Percentiles rank a stretch among this genome's conserved stretches.
phyloP scores from a whole-genome alignment of 2,329 filamentous ascomycete species.

The Colletotrichum sp. region DNA sequence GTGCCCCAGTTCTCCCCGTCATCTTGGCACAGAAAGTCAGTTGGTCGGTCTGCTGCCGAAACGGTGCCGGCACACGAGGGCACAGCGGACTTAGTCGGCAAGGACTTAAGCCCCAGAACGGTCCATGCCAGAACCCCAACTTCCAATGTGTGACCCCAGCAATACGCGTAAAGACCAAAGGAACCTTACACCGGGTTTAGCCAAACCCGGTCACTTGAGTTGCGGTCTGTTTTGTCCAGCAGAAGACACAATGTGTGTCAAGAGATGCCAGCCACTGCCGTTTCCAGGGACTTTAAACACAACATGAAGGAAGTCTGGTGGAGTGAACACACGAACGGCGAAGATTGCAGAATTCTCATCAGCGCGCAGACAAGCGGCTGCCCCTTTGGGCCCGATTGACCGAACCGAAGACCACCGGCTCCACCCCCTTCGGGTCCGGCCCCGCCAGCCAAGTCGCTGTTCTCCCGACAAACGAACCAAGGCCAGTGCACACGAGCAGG shows the following conservation, averaged over 20 bases:
- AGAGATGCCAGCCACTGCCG: neutral
- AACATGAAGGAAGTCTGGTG: neutral
- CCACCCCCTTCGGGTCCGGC: slow-evolving; percentile 9
- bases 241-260: neutral
- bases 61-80: neutral
- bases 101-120: slow-evolving; percentile 14
- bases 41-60: neutral
- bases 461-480: neutral
- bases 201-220: neutral
- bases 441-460: neutral
- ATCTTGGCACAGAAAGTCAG: neutral
- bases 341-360: neutral
- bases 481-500: neutral
- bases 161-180: neutral
- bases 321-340: neutral
- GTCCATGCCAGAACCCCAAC: neutral
- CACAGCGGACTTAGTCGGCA: slow-evolving; percentile 11
- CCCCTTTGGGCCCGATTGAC: neutral
- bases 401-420: neutral
- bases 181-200: neutral
- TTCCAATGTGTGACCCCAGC: neutral
- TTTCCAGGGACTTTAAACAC: neutral
- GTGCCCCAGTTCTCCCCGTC: slow-evolving; percentile 7
- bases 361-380: neutral
- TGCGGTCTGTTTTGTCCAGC: neutral